A percentile compares a stretch with the other conserved stretches of the same genome.
Conservation (phyloP, 148 eudicot genomes). For the Silene conica region DNA sequence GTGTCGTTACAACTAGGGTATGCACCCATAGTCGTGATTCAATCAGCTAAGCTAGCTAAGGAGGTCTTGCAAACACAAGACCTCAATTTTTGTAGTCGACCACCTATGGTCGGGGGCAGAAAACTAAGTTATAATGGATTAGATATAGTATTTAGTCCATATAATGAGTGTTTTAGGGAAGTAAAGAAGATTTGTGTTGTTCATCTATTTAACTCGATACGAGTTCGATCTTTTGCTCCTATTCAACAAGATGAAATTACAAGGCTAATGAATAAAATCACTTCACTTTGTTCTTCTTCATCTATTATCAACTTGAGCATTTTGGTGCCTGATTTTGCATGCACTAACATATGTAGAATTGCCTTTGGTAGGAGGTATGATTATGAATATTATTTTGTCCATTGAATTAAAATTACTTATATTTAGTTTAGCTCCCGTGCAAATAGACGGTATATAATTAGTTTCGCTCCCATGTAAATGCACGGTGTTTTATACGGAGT, state of each 20-base stretch:
- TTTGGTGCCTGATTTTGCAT: background rate
- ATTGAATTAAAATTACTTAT: no score
- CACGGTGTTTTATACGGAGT: no score
- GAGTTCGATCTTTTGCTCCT: constrained; percentile 22
- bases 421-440: no score
- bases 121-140: constrained; percentile 28
- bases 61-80: constrained; percentile 31
- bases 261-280: constrained; percentile 16
- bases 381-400: no score
- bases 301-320: background rate
- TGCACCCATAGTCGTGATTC: constrained; percentile 14
- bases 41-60: constrained; percentile 25
- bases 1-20: background rate
- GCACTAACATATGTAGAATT: constrained; percentile 2
- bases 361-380: constrained; percentile 1
- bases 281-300: background rate
- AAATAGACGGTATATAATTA: no score
- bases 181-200: constrained; percentile 21
- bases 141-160: constrained; percentile 19
- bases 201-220: constrained; percentile 26
- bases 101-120: background rate
- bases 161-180: constrained; percentile 24
- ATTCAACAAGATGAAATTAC: constrained; percentile 22
- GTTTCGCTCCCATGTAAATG: no score
- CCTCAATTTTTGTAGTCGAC: constrained; percentile 22